Conservation (phyloP, 805 yeast species). For the Cyberlindnera japonica region DNA sequence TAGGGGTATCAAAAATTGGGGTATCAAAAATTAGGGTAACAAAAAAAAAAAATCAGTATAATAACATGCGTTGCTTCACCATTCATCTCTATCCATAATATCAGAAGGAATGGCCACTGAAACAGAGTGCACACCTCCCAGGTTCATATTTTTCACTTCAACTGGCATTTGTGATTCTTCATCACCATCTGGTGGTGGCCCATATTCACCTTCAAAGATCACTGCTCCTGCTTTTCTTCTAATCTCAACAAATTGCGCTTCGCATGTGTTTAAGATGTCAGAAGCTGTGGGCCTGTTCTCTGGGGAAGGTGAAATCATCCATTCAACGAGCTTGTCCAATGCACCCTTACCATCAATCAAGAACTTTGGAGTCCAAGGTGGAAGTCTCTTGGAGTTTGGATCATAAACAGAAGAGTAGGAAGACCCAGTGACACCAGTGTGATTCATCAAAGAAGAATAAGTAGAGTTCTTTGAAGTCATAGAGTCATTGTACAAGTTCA, state of each 20-base stretch:
- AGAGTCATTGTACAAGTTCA: constrained; percentile 25
- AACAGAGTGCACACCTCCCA: constrained; percentile 14
- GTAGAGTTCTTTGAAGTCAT: constrained; percentile 24
- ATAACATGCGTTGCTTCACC: constrained; percentile 9
- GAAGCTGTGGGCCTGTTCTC: constrained; percentile 74
- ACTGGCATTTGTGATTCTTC: constrained; percentile 24
- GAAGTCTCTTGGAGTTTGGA: constrained; percentile 38
- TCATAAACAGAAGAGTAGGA: constrained; percentile 27
- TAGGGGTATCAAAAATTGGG: not conserved
- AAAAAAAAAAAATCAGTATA: not conserved
- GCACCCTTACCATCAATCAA: constrained; percentile 67
- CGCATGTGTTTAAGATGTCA: constrained; percentile 64
- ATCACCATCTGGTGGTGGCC: constrained; percentile 60
- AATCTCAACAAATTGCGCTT: constrained; percentile 72
- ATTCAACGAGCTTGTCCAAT: constrained; percentile 74
- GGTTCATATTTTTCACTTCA: constrained; percentile 22
- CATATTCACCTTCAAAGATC: constrained; percentile 93
- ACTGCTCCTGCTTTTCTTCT: constrained; percentile 90
- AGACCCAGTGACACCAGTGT: constrained; percentile 24
- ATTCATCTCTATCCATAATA: constrained; percentile 23
- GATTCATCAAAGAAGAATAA: constrained; percentile 24
- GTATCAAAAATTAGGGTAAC: not conserved
- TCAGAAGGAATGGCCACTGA: constrained; percentile 20
- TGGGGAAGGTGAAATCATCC: constrained; percentile 89
- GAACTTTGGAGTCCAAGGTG: constrained; percentile 85